phyloP scores from a whole-genome alignment of 108 stramenopile species.

The Cyclotella distinguenda region DNA sequence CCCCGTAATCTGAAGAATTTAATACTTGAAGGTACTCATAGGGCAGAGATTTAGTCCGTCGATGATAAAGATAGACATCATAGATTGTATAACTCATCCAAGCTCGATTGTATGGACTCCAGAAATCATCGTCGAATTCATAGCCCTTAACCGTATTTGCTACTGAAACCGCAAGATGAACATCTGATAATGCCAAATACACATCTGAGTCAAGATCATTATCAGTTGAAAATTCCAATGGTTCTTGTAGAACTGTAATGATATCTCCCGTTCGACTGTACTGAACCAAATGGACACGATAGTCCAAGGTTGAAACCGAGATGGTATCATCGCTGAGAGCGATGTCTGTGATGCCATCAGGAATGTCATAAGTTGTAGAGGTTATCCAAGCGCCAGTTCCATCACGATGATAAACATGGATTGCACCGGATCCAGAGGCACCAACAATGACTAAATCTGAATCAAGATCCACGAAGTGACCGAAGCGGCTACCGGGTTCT shows the following conservation, averaged over 20 bases:
- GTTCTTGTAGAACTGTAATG: not conserved
- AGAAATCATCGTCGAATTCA: not conserved
- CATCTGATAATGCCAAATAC: not conserved
- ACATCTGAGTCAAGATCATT: not conserved
- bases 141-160: not conserved
- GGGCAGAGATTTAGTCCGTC: not conserved
- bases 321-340: slow-evolving; percentile 1
- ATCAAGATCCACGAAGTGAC: slow-evolving; percentile 2
- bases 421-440: not conserved
- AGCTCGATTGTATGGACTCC: too few species aligned
- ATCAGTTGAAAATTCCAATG: not conserved
- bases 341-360: not conserved
- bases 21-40: not conserved
- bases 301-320: not conserved
- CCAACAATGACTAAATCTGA: not conserved
- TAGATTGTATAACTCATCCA: not conserved
- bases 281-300: not conserved
- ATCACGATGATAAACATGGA: not conserved
- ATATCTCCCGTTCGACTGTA: not conserved
- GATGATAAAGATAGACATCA: not conserved
- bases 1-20: slow-evolving; percentile 1
- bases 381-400: not conserved
- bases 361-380: not conserved
- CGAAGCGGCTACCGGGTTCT: not conserved
- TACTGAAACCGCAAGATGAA: slow-evolving; percentile 5